Percentiles rank a stretch among this genome's conserved stretches.
phyloP scores from a whole-genome alignment of 2,329 filamentous ascomycete species.

The Beauveria medogensis region DNA sequence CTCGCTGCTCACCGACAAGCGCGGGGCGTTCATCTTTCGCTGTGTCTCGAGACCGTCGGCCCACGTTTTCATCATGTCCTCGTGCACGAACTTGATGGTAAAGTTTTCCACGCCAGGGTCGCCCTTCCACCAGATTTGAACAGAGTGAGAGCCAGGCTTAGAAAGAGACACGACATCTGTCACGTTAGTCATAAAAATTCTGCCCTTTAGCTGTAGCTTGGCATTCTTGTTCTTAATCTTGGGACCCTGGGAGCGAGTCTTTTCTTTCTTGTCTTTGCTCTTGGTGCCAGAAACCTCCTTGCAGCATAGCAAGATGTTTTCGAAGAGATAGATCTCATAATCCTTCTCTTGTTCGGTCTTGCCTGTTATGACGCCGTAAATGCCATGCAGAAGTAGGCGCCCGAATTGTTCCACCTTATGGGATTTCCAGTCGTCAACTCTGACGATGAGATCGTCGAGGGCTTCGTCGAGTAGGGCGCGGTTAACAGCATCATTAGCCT shows the following conservation, averaged over 20 bases:
- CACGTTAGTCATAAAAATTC: conserved; percentile 99
- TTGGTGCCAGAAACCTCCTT: conserved; percentile 89
- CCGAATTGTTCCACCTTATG: conserved; percentile 89
- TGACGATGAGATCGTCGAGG: conserved; percentile 66
- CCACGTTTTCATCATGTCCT: conserved; percentile 93
- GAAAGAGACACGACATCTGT: conserved; percentile 84
- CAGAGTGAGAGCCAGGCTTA: conserved; percentile 85
- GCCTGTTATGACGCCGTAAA: conserved; percentile 84
- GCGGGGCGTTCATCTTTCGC: conserved; percentile 51
- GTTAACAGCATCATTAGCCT: conserved; percentile 86
- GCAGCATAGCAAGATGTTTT: conserved; percentile 91
- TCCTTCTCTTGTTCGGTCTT: conserved; percentile 89
- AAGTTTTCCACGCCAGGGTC: conserved; percentile 95
- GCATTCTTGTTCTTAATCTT: conserved; percentile 58
- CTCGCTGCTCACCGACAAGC: conserved; percentile 39
- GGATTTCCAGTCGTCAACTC: conserved; percentile 97
- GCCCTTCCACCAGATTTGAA: conserved; percentile 98
- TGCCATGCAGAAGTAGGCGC: conserved; percentile 76
- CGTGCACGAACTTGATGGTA: conserved; percentile 84
- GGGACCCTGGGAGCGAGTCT: conserved; percentile 45
- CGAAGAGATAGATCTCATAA: conserved; percentile 98
- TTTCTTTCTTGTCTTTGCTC: conserved; percentile 67
- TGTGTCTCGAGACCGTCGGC: conserved; percentile 70
- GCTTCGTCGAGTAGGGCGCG: conserved; percentile 79
- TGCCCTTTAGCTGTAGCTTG: conserved; percentile 88